Conservation (phyloP, 192 early-diverging fungal species). For the Coemansia sp. region DNA sequence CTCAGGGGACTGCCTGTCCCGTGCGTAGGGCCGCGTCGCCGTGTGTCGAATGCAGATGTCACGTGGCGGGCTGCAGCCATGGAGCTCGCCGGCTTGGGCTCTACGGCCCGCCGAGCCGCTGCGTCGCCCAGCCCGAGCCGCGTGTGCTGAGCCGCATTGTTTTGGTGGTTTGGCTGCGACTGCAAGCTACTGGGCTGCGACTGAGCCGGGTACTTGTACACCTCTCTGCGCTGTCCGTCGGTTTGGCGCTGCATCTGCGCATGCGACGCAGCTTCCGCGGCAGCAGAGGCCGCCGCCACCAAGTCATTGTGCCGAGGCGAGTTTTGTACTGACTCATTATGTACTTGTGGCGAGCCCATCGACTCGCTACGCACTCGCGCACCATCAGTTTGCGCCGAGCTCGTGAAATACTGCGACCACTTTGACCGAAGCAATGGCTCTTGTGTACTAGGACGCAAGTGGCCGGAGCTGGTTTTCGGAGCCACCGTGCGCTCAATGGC, state of each 20-base stretch:
- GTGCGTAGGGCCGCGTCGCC: conserved; percentile 5
- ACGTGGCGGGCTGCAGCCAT: conserved; percentile 11
- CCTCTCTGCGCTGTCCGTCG: background rate
- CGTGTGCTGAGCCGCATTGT: background rate
- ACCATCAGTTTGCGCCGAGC: conserved; percentile 15
- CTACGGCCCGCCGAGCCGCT: background rate
- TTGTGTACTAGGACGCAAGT: conserved; percentile 8
- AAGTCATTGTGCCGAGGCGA: background rate
- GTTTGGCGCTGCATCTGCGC: conserved; percentile 8
- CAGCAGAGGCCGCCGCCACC: background rate
- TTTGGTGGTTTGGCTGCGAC: no score
- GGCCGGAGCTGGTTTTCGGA: conserved; percentile 11
- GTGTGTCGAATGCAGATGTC: conserved; percentile 26
- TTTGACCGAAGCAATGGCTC: conserved; percentile 25
- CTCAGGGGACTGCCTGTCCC: conserved; percentile 16
- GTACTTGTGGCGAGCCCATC: background rate
- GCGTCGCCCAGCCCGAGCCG: background rate
- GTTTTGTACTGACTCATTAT: conserved; percentile 22
- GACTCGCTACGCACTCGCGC: conserved; percentile 33
- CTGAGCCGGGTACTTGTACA: background rate
- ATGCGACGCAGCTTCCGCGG: background rate
- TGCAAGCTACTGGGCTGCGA: no score
- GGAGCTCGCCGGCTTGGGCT: background rate
- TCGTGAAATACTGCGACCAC: conserved; percentile 54
- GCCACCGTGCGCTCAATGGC: conserved; percentile 40